These are phyloP conservation scores for Schrenkiella parvula DNA, from an alignment of 345 rosid genomes.

Conservation along the genomic window DNA sequence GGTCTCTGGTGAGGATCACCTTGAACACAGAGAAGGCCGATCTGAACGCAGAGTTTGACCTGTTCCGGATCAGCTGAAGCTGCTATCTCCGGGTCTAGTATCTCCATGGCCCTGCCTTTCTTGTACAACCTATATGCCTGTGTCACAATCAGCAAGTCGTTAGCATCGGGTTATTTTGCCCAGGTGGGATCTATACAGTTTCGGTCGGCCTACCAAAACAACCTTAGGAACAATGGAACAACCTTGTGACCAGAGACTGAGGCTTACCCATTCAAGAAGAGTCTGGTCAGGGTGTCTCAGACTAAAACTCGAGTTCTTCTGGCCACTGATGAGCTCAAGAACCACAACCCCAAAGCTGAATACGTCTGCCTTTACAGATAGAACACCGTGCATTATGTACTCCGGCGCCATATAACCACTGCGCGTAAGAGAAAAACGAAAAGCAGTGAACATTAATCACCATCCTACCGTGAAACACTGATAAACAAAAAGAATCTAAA, in stretches of 20 bases:
- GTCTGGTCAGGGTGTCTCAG: constrained; percentile 45
- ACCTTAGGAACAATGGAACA: neutral
- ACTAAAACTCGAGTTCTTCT: constrained; percentile 60
- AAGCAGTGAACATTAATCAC: neutral
- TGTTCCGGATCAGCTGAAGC: constrained; percentile 50
- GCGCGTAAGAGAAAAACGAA: neutral
- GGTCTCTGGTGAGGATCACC: constrained; percentile 77
- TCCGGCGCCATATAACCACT: constrained; percentile 99
- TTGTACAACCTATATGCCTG: constrained; percentile 78
- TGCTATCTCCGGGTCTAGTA: constrained; percentile 55
- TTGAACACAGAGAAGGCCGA: constrained; percentile 82
- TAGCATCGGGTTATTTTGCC: neutral
- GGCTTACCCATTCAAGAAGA: constrained; percentile 89
- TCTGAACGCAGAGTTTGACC: constrained; percentile 64
- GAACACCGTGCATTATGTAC: constrained; percentile 74
- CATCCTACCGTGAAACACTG: constrained; percentile 2
- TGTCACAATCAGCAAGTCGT: neutral
- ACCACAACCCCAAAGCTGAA: constrained; percentile 97
- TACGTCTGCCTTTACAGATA: constrained; percentile 85
- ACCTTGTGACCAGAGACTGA: neutral
- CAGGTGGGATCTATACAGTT: too few relatives aligned
- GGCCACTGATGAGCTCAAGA: constrained; percentile 80
- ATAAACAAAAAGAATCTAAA: neutral
- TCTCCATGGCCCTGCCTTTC: constrained; percentile 61
- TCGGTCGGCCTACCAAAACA: too few relatives aligned